Conservation (phyloP, 768 basidiomycete species). For the Boletus eberwhitei region DNA sequence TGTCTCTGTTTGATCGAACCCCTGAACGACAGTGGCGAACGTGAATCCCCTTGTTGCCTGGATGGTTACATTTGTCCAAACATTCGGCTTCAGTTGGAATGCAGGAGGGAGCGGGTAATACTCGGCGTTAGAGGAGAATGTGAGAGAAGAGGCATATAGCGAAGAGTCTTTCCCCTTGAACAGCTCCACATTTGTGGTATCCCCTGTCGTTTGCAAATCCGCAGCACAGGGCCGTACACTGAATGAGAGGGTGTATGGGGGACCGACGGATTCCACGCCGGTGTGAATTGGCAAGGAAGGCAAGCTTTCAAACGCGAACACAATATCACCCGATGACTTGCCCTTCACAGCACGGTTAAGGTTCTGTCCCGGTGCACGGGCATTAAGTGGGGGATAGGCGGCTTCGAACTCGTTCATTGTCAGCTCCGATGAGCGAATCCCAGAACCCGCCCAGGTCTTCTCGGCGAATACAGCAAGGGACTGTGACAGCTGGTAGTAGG, state of each 20-base stretch:
- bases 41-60: constrained; percentile 37
- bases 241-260: constrained; percentile 42
- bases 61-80: constrained; percentile 36
- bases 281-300: constrained; percentile 26
- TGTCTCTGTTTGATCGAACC: constrained; percentile 15
- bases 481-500: constrained; percentile 41
- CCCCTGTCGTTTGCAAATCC: constrained; percentile 12
- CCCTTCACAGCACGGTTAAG: constrained; percentile 38
- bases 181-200: constrained; percentile 20
- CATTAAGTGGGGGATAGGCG: constrained; percentile 36
- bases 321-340: constrained; percentile 21
- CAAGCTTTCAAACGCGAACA: constrained; percentile 28
- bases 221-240: constrained; percentile 31
- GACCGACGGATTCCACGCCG: constrained; percentile 38
- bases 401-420: constrained; percentile 35
- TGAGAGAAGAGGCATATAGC: constrained; percentile 36
- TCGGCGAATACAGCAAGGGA: constrained; percentile 41
- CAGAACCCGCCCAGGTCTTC: constrained; percentile 44
- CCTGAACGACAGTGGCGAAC: constrained; percentile 26
- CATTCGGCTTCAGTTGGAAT: constrained; percentile 25
- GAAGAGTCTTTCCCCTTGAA: constrained; percentile 37
- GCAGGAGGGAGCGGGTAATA: constrained; percentile 35
- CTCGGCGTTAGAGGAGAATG: constrained; percentile 37
- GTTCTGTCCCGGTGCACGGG: constrained; percentile 41
- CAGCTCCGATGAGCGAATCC: constrained; percentile 32